These are phyloP conservation scores for Serendipita vermifera DNA, from an alignment of 768 basidiomycete genomes.

Conservation along the genomic window DNA sequence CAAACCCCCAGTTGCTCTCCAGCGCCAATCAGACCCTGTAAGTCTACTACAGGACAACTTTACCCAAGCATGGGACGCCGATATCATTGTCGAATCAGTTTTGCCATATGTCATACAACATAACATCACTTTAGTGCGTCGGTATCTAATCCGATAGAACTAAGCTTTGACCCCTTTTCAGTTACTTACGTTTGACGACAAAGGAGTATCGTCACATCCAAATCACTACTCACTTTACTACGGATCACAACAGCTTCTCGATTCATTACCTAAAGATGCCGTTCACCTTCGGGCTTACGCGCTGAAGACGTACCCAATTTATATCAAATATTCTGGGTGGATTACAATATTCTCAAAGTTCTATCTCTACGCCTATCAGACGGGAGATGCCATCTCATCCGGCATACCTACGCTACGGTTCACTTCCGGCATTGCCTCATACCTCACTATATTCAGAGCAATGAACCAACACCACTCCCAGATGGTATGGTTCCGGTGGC, in stretches of 20 bases:
- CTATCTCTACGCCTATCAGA: conserved; percentile 21
- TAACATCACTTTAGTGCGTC: conserved; percentile 49
- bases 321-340: conserved; percentile 43
- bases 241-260: conserved; percentile 26
- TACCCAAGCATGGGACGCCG: conserved; percentile 47
- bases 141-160: conserved; percentile 36
- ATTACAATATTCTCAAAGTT: conserved; percentile 29
- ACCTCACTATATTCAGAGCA: conserved; percentile 44
- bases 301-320: conserved; percentile 44
- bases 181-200: conserved; percentile 69
- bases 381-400: background rate
- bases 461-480: conserved; percentile 66
- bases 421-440: conserved; percentile 44
- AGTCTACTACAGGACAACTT: conserved; percentile 68
- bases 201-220: conserved; percentile 71
- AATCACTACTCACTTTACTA: conserved; percentile 65
- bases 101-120: conserved; percentile 43
- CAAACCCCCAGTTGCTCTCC: background rate
- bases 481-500: conserved; percentile 79
- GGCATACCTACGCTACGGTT: conserved; percentile 29
- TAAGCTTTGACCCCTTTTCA: conserved; percentile 40
- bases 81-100: conserved; percentile 45
- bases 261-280: conserved; percentile 17
- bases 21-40: conserved; percentile 11
- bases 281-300: conserved; percentile 37